phyloP scores from a whole-genome alignment of 2,329 filamentous ascomycete genomes.

The Ophiostoma piceae region DNA sequence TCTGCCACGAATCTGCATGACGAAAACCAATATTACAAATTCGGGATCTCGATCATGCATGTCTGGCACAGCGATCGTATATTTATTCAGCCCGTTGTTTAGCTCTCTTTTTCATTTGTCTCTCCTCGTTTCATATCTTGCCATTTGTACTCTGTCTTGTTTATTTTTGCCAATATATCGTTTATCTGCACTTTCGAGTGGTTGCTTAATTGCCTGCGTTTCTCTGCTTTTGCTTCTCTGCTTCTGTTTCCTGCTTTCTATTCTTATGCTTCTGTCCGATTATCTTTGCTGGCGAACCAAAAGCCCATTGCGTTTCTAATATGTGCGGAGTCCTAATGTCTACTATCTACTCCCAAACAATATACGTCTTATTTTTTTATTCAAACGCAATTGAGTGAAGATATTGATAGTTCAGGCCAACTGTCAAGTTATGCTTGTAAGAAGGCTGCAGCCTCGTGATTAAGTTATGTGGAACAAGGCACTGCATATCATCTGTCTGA shows the following conservation, averaged over 20 bases:
- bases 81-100: slow-evolving; percentile 24
- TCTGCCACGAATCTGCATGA: slow-evolving; percentile 53
- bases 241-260: not conserved
- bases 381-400: not conserved
- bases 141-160: slow-evolving; percentile 27
- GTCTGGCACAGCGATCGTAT: slow-evolving; percentile 56
- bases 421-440: not conserved
- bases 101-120: slow-evolving; percentile 25
- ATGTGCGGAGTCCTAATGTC: not conserved
- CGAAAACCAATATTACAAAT: slow-evolving; percentile 41
- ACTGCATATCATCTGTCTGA: not conserved
- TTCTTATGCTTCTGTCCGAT: not conserved
- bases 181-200: not conserved
- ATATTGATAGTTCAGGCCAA: not conserved
- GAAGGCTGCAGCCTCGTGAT: not conserved
- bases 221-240: not conserved
- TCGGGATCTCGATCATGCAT: slow-evolving; percentile 51
- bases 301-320: not conserved
- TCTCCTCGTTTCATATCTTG: slow-evolving; percentile 19
- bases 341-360: not conserved
- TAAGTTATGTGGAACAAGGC: not conserved
- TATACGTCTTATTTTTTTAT: not conserved
- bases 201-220: not conserved
- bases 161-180: slow-evolving; percentile 3
- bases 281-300: not conserved